A percentile compares a stretch with the other conserved stretches of the same genome.
Conservation (phyloP, 352 stramenopile species). For the Phytopythium mirpurense region DNA sequence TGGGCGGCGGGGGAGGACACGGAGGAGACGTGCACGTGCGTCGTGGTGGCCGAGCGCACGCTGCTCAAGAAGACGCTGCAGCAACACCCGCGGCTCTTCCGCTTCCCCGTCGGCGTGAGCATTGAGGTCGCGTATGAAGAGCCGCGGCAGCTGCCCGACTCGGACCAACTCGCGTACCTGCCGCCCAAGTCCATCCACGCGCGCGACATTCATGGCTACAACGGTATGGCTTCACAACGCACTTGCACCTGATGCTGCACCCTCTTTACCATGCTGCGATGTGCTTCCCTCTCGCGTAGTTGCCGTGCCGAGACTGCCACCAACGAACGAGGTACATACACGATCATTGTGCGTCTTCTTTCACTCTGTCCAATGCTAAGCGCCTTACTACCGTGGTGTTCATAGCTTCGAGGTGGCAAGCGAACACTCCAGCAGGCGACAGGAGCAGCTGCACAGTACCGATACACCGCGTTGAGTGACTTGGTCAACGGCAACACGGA, state of each 20-base stretch:
- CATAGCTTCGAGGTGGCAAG: slow-evolving; percentile 30
- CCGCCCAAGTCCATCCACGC: slow-evolving; percentile 31
- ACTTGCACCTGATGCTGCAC: no score
- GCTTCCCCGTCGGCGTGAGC: slow-evolving; percentile 25
- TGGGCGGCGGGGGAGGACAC: slow-evolving; percentile 62
- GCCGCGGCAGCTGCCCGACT: slow-evolving; percentile 36
- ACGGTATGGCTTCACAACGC: no score
- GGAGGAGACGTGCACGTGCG: slow-evolving; percentile 49
- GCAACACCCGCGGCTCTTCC: slow-evolving; percentile 23
- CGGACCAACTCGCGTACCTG: slow-evolving; percentile 58
- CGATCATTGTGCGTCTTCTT: background rate
- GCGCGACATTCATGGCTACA: slow-evolving; percentile 29
- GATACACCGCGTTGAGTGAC: slow-evolving; percentile 51
- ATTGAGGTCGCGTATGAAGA: slow-evolving; percentile 56
- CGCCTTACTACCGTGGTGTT: no score
- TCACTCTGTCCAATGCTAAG: no score
- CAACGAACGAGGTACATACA: background rate
- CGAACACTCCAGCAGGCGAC: slow-evolving; percentile 33
- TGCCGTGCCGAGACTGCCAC: background rate
- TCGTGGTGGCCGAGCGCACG: slow-evolving; percentile 48
- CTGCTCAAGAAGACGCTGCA: slow-evolving; percentile 50
- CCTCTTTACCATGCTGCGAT: no score
- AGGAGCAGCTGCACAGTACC: slow-evolving; percentile 30
- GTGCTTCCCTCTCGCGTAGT: no score
- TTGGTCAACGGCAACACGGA: slow-evolving; percentile 51